Evolutionary conservation across 495 filamentous ascomycete genomes (phyloP).

Genomic region (Amniculicola lignicola): DNA sequence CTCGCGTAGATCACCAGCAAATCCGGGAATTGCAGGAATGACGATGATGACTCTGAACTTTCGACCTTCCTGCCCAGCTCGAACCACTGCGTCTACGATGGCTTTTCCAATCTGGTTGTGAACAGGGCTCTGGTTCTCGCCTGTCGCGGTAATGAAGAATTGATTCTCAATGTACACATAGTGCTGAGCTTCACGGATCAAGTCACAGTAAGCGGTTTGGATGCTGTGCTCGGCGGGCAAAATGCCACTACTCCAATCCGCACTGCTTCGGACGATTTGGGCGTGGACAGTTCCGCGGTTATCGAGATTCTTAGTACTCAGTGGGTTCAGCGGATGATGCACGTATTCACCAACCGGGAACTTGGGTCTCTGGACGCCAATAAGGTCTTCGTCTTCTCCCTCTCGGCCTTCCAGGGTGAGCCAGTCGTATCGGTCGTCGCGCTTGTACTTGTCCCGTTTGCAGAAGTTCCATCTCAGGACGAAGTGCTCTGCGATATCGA

Average conservation of each 20-base stretch:
- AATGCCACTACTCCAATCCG: conserved; percentile 95
- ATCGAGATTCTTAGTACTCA: conserved; percentile 53
- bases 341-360: conserved; percentile 84
- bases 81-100: conserved; percentile 85
- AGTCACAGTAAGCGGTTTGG: conserved; percentile 83
- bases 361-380: conserved; percentile 81
- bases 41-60: conserved; percentile 90
- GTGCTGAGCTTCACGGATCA: conserved; percentile 80
- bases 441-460: conserved; percentile 98
- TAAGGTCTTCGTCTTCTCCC: conserved; percentile 73
- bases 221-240: conserved; percentile 78
- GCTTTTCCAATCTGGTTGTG: conserved; percentile 82
- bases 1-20: conserved; percentile 83
- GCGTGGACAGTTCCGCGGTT: conserved; percentile 71
- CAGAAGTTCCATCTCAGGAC: conserved; percentile 94
- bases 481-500: conserved; percentile 96
- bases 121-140: conserved; percentile 77
- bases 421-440: conserved; percentile 76
- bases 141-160: conserved; percentile 86
- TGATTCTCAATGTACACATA: conserved; percentile 98
- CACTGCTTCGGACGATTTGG: conserved; percentile 80
- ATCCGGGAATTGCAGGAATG: conserved; percentile 88
- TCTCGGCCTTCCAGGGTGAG: conserved; percentile 74
- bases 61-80: conserved; percentile 74
- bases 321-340: conserved; percentile 68